Evolutionary conservation across 139 green algal genomes (phyloP).

Genomic region (Chloropicon primus): DNA sequence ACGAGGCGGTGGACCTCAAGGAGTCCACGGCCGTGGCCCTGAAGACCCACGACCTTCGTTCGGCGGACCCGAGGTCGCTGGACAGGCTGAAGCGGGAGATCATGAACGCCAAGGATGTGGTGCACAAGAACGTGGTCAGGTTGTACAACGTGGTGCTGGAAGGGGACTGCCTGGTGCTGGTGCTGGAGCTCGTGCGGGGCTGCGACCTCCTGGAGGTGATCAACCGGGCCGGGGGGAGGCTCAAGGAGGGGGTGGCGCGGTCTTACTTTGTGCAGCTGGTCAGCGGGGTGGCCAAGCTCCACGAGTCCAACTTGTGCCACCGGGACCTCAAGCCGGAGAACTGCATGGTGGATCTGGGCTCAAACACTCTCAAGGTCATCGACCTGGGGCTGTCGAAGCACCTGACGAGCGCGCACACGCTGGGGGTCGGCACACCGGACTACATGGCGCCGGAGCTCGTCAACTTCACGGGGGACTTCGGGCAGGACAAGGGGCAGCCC

Average conservation of each 20-base stretch:
- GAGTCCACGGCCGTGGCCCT: neutral
- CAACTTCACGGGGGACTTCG: neutral
- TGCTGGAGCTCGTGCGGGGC: neutral
- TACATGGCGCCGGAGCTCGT: conserved; percentile 62
- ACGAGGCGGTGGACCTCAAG: conserved; percentile 24
- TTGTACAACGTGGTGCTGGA: neutral
- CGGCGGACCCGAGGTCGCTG: neutral
- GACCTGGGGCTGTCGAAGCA: conserved; percentile 72
- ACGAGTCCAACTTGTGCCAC: conserved; percentile 52
- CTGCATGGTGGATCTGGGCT: conserved; percentile 47
- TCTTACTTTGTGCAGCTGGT: conserved; percentile 35
- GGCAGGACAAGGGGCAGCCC: neutral
- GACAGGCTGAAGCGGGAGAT: neutral
- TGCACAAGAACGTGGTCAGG: neutral
- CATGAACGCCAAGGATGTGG: neutral
- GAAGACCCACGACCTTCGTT: conserved; percentile 1
- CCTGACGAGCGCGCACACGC: conserved; percentile 41
- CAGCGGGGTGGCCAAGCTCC: conserved; percentile 34
- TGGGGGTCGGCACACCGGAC: conserved; percentile 49
- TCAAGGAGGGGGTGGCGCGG: neutral
- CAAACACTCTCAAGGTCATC: conserved; percentile 46
- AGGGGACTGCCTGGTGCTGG: neutral
- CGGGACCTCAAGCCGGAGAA: conserved; percentile 75
- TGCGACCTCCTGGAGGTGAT: neutral
- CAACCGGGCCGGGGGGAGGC: neutral